These are phyloP conservation scores for Eucommia ulmoides DNA, from an alignment of 257 asterid species.

Conservation along the genomic window DNA sequence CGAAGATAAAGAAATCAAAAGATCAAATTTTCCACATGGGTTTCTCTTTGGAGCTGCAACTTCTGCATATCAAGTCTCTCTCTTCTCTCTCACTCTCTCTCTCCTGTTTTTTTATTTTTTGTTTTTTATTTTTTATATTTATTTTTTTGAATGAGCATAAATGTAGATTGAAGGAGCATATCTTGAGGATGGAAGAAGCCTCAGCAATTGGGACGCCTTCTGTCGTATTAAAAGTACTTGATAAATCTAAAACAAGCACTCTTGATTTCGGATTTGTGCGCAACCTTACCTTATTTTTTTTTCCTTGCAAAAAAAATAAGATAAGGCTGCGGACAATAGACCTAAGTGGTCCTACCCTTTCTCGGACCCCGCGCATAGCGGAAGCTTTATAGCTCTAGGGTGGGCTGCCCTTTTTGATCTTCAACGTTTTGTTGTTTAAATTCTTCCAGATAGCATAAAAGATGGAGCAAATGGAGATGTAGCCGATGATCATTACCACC, in stretches of 20 bases:
- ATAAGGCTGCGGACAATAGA: no score
- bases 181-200: conserved; percentile 54
- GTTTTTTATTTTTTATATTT: neutral
- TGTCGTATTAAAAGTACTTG: conserved; percentile 12
- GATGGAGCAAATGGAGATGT: conserved; percentile 49
- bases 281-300: no score
- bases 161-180: conserved; percentile 65
- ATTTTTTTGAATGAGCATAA: neutral
- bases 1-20: conserved; percentile 12
- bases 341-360: no score
- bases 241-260: neutral
- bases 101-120: neutral
- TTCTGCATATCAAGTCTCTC: conserved; percentile 54
- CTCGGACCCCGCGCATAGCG: no score
- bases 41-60: conserved; percentile 70
- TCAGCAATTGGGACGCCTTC: conserved; percentile 65
- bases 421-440: neutral
- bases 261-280: no score
- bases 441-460: conserved; percentile 26
- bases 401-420: neutral
- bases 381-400: no score
- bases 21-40: conserved; percentile 52
- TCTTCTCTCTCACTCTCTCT: neutral
- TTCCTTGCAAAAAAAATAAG: neutral
- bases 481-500: conserved; percentile 81